Percentiles rank a stretch among this genome's conserved stretches.
These are phyloP conservation scores for Colletotrichum liriopes DNA, from an alignment of 2,329 filamentous ascomycete species.

Conservation along the genomic window DNA sequence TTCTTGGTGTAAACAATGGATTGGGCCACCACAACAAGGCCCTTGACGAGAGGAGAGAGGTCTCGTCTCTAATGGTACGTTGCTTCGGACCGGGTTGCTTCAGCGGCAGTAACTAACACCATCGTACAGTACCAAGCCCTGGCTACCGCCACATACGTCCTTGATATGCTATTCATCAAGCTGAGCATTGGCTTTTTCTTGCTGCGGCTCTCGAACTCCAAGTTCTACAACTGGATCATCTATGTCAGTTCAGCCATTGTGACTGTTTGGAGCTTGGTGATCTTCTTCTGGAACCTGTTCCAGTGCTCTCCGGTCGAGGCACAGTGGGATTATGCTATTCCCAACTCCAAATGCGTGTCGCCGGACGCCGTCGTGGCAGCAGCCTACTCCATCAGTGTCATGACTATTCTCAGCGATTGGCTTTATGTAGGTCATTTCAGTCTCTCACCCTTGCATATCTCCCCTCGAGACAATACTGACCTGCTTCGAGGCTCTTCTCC, in stretches of 20 bases:
- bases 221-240: constrained; percentile 65
- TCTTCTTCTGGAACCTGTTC: constrained; percentile 69
- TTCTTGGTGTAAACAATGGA: constrained; percentile 59
- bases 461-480: constrained; percentile 16
- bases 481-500: constrained; percentile 60
- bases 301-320: constrained; percentile 66
- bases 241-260: constrained; percentile 63
- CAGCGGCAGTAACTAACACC: not conserved
- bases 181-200: constrained; percentile 69
- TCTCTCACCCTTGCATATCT: not conserved
- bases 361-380: constrained; percentile 61
- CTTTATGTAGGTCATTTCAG: constrained; percentile 59
- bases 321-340: constrained; percentile 69
- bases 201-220: constrained; percentile 62
- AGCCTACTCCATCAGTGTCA: constrained; percentile 66
- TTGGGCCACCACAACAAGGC: constrained; percentile 65
- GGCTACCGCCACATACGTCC: constrained; percentile 65
- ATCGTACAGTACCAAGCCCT: constrained; percentile 64
- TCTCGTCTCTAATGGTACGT: constrained; percentile 63
- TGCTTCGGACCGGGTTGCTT: not conserved
- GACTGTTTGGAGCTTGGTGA: constrained; percentile 61
- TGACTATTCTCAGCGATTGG: constrained; percentile 70
- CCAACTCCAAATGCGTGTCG: constrained; percentile 59
- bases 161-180: constrained; percentile 72
- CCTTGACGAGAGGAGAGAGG: constrained; percentile 56